Base-by-base conservation (phyloP, 495 filamentous ascomycete species). In the Hyaloscypha finlandica region DNA sequence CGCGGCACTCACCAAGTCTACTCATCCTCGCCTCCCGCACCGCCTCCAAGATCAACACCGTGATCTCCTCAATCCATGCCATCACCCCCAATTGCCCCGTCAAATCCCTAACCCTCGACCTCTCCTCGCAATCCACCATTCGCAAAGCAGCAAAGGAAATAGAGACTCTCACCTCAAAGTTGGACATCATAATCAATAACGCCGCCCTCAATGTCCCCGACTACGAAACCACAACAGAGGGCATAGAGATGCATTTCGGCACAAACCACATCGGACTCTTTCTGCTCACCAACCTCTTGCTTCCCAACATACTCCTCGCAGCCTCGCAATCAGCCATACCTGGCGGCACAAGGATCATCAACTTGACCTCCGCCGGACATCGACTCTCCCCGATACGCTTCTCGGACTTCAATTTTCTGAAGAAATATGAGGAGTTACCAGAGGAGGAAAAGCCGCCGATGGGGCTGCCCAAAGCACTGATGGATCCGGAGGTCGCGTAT, bases 191-290 rank as follows among this genome's bases (percentile, higher is more conserved):
- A 42, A 73, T 81, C 51, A 71, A 74, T 51, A 74, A 73, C 61
- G 74, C 72, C 14, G 72, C 66, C 1, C 55, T 73, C 35, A 75
- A 73, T 65, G 62, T 58, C 19, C 48, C 31, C 0, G 19, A 59
- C 16, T 39, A 30, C 31, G 32, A 45, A 8, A 42, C 22, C 8
- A 67, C 65, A 8, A n/a, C 6, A 2, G 65, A 67, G 33, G 79
- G 80, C 8, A 75, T 83, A 59, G 88, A 90, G 71, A 75, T 80
- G 53, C 86, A 89, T 67, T 77, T 90, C 12, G 86, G 80, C 14
- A 79, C 81, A 45, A 87, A 85, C 73, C 81, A 88, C 67, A 76
- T 86, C 12, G 84, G 83, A 16, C 85, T 88, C 68, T 86, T 86
- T 62, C 71, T 88, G 12, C 74, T 89, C 25, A 84, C 83, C 16